Evolutionary conservation across 306 rosid genomes (phyloP), one percentile per base, ranked within the genome.

Genomic region (Malus domestica): DNA sequence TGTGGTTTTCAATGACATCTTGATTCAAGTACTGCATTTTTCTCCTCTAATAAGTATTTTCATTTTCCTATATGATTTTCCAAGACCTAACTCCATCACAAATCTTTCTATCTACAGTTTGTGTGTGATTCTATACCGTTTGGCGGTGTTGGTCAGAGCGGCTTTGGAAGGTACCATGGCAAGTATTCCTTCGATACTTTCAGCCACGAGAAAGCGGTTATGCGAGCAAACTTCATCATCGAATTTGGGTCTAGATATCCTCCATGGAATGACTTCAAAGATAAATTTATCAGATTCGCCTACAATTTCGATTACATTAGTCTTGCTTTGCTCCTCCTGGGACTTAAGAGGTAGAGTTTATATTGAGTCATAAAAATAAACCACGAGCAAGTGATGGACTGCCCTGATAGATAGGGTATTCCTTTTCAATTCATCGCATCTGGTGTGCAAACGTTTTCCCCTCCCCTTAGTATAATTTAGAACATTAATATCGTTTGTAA

Each of bases 141-240:
- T 58, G 91, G 89, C 0, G 92, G 92, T 4, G 88, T 88, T 10
- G 88, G 87, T n/a, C 83, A 82, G 66, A 90, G 97, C 69, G 97
- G 99, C 20, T 79, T 88, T 49, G 99, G 99, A 22, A 89, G 96
- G 87, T 95, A 95, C 86, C 97, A 95, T 77, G 99, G 99, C 30
- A 95, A 90, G 86, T 92, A 83, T 80, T 87, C 97, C 1, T 92
- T 92, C 38, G 97, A 90, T 57, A 87, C 90, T 2, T 92, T 95
- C 83, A 95, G 97, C 88, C 97, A 95, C 42, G 99, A 95, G 68
- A 95, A 92, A 72, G 91, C 96, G 27, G 82, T 95, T 1, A 9
- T 90, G 90, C 87, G 85, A 15, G 84, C 92, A 85, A 80, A 81
- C 25, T 83, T 89, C 72, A 74, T 73, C 80, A 87, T 86, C 46